Evolutionary conservation across 768 basidiomycete genomes (phyloP), one percentile per base, ranked within the genome.

Genomic region (Lentinula guzmanii): DNA sequence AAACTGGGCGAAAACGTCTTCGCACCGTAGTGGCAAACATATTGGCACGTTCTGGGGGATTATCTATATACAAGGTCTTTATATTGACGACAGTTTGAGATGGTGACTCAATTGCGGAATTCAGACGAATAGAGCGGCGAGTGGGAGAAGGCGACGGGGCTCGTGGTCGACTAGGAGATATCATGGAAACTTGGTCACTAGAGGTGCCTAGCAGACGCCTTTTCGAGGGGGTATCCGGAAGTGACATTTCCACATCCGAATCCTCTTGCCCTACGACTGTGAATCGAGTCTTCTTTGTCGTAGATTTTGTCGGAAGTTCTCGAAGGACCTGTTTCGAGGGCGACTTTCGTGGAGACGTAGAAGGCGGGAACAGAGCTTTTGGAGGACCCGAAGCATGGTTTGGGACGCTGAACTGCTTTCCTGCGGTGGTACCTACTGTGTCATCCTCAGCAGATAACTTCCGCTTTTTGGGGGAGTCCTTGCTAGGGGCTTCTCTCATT

Each of bases 1-100:
- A n/a, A n/a, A n/a, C n/a, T n/a, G n/a, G n/a, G n/a, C n/a, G 63
- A 45, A 61, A 63, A 21, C 63, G 63, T 24, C 15, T 52, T 46
- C 43, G 43, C 18, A 21, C 31, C 5, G 48, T 7, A 6, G 21
- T 3, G 13, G 24, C 28, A 28, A 28, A 16, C n/a, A 6, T 16
- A 18, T 51, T 34, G 4, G 8, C 60, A n/a, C 13, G 4, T 16
- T 61, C 60, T 16, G 18, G 28, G 13, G 31, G 33, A 50, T 33
- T 10, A 35, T 59, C 58, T n/a, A 24, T 5, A 43, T 16, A 15
- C 46, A 59, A 59, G 34, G 46, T 16, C 34, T 21, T 15, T 18
- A 28, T 45, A 42, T 43, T 18, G n/a, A 18, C 18, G 18, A 9
- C 9, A n/a, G 13, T 6, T 33, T 46, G 34, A 11, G 56, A 16